A percentile compares a stretch with the other conserved stretches of the same genome.
phyloP scores from a whole-genome alignment of 441 rosid species.

The Macaranga tanarius region DNA sequence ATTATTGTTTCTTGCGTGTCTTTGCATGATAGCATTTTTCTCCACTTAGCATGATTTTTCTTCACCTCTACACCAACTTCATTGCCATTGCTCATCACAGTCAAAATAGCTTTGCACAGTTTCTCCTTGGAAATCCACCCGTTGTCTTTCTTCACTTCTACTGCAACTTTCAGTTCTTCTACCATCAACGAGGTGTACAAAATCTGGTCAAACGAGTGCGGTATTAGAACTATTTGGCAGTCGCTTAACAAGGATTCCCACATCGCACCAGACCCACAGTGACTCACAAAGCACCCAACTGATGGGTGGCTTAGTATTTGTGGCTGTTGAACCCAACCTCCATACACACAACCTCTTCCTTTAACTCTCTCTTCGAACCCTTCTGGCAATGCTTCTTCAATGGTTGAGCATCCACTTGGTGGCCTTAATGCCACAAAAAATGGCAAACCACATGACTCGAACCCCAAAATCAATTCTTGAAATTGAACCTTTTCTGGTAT shows the following conservation, averaged over 20 bases:
- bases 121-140: too few relatives aligned
- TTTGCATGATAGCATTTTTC: too few relatives aligned
- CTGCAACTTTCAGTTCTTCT: constrained; percentile 41
- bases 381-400: constrained; percentile 34
- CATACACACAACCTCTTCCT: constrained; percentile 34
- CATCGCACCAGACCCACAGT: constrained; percentile 44
- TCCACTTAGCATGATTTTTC: too few relatives aligned
- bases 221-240: constrained; percentile 45
- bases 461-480: constrained; percentile 40
- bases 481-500: constrained; percentile 27
- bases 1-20: too few relatives aligned
- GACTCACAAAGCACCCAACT: constrained; percentile 53
- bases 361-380: constrained; percentile 34
- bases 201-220: constrained; percentile 42
- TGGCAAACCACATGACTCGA: constrained; percentile 36
- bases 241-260: constrained; percentile 37
- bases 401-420: constrained; percentile 29
- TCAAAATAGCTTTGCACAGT: too few relatives aligned
- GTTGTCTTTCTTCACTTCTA: constrained; percentile 39
- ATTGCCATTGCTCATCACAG: too few relatives aligned
- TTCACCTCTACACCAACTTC: too few relatives aligned
- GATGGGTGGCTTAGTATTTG: constrained; percentile 40
- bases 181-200: constrained; percentile 44
- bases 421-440: constrained; percentile 42
- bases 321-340: constrained; percentile 53